Base-by-base conservation (phyloP, 1,139 yeast genomes). In the Lodderomyces elongisporus region DNA sequence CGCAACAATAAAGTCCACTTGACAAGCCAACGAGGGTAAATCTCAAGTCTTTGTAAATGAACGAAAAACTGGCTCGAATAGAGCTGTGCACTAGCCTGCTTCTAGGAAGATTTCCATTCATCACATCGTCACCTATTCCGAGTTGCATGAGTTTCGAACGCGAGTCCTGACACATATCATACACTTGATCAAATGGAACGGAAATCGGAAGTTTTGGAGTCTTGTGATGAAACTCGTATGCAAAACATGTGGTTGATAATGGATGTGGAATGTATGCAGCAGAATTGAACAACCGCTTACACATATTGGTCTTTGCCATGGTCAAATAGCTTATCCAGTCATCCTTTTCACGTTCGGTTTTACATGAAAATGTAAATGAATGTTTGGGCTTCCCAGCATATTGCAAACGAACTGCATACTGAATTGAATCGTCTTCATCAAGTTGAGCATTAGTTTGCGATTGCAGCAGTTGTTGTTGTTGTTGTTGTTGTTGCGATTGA, bases 141-240 rank as follows among this genome's bases (percentile, higher is more conserved):
- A 56, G 44, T 3, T 36, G 33, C 5, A 39, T 44, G 30, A 62
- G 35, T 14, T 48, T 50, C 1, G 36, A 39, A 15, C 51, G 31
- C 1, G 66, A 53, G 21, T 56, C 59, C 23, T 30, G 26, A 25
- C 44, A 30, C 9, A 38, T 30, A 17, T 66, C 54, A 41, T 78
- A 79, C 15, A 84, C 54, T 1, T 81, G 83, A 21, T 85, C 85
- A 13, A 74, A 70, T n/a, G 74, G 69, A 0, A 80, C 70, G 36
- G 77, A 71, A 2, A 79, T 62, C 3, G 84, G 88, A 28, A 83
- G 52, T 42, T 75, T 77, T 3, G 54, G 51, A 0, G 84, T 74
- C n/a, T 70, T 64, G 32, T 66, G 71, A 7, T 65, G 56, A 5
- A 64, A 68, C 14, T 78, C 84, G 51, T 82, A 84, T 1, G 79